Base-by-base conservation (phyloP, 371 early-diverging fungal species). In the Batkoa obscura region DNA sequence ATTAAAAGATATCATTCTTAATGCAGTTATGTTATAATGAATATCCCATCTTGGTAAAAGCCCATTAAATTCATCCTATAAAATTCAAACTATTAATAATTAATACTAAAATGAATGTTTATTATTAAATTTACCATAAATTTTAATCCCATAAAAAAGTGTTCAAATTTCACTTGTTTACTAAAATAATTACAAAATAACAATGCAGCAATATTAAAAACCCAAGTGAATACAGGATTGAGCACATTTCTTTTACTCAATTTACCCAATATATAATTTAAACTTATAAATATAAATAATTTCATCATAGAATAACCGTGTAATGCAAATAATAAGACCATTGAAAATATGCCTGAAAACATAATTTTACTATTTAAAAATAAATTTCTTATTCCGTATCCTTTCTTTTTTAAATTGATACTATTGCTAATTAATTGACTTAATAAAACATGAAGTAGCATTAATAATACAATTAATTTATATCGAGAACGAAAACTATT, bases 1-100 rank as follows among this genome's bases (percentile, higher is more conserved):
- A 54, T 82, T 79, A 62, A 80, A 95, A 1, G 90, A 88, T 4
- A 96, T 75, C 66, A 94, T 76, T 10, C 91, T 78, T 2, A 97
- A 78, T 70, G 88, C 80, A 1, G 78, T 75, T 59, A 95, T 80
- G 62, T 94, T 96, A 70, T 91, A 93, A 2, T 80, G 74, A 38
- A 88, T 72, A 60, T 86, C 76, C 97, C 97, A 96, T 32, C 94
- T 75, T 6, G 72, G 65, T 56, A 78, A 61, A 33, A 84, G 54
- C 0, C 87, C 86, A 3, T 60, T 56, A 68, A 79, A 66, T 31
- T 60, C 54, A 60, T 88, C 84, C 76, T 75, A 45, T 12, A 23
- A 23, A 23, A 23, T 23, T 23, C 23, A 23, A 23, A 23, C 23
- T 30, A 10, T 15, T 3, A 10, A 5, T 23, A 33, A 13, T 23